Base-by-base conservation (phyloP, 306 rosid genomes). In the Cyamopsis tetragonoloba region DNA sequence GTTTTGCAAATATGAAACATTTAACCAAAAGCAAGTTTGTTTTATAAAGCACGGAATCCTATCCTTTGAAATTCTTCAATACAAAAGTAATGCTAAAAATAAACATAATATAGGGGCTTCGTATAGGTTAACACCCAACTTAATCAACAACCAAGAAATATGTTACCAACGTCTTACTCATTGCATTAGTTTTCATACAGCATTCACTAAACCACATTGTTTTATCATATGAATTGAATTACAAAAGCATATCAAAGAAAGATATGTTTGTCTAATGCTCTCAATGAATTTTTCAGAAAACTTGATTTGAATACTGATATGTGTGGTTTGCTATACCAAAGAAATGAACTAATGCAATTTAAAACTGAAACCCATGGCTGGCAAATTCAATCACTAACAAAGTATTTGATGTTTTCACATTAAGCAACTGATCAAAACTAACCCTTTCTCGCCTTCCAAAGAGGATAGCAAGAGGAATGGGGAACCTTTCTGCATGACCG, bases 401-500 rank as follows among this genome's bases (percentile, higher is more conserved):
- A 66, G n/a, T 42, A 38, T 50, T 55, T 6, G 17, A 48, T 28
- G 26, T 26, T 44, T 64, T 56, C 44, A 19, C 37, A 67, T 11
- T 20, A 35, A 18, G 44, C 34, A 70, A 71, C 46, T 23, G 5
- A 47, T 14, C 27, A 12, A 67, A 69, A 71, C 92, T 61, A 26
- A 89, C 98, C 98, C 24, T 87, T 41, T 92, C 98, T 75, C 96
- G 95, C 63, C 26, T 86, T 62, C 93, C 96, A 14, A 27, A 27
- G 60, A 2, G 13, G 44, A 71, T 54, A 59, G 61, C 63, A 49
- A 89, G 37, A 58, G 98, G 93, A 77, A 77, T 74, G 15, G 96
- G 98, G 79, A 50, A 73, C 55, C 3, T 76, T 82, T 92, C 93
- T 31, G 98, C 96, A 49, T 92, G 91, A 54, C 96, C 87, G 60